Evolutionary conservation across 2,329 filamentous ascomycete species (phyloP).

Genomic region (Penicillium sp.): DNA sequence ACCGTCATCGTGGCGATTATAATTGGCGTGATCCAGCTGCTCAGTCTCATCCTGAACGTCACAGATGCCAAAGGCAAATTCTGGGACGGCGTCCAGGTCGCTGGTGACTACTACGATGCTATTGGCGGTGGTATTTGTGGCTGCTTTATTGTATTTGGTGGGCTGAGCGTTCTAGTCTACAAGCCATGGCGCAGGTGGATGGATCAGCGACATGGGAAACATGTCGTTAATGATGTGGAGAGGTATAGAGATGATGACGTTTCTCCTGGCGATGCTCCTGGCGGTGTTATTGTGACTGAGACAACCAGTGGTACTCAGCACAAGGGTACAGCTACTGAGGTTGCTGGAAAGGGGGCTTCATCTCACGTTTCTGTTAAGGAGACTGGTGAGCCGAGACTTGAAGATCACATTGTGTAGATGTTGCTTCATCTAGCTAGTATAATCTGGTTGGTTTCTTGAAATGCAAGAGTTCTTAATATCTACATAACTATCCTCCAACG

Average conservation of each 20-base stretch:
- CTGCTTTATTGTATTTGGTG: slow-evolving; percentile 74
- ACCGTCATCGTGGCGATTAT: slow-evolving; percentile 81
- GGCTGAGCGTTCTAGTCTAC: slow-evolving; percentile 71
- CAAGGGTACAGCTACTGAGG: background rate
- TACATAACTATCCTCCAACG: background rate
- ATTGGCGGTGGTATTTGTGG: slow-evolving; percentile 85
- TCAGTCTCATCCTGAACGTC: slow-evolving; percentile 75
- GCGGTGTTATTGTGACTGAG: background rate
- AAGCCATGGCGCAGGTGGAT: slow-evolving; percentile 70
- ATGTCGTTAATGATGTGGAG: slow-evolving; percentile 21
- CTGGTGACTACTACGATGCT: slow-evolving; percentile 79
- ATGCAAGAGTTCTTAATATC: background rate
- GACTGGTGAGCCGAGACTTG: slow-evolving; percentile 12
- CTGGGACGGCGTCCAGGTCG: slow-evolving; percentile 79
- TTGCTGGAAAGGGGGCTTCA: slow-evolving; percentile 11
- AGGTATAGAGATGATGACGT: slow-evolving; percentile 20
- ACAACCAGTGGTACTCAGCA: background rate
- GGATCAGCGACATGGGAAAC: slow-evolving; percentile 37
- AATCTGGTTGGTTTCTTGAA: background rate
- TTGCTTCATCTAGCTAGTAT: background rate
- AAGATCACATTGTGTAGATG: slow-evolving; percentile 17
- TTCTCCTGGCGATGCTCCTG: background rate
- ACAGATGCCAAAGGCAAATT: slow-evolving; percentile 72
- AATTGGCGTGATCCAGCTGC: slow-evolving; percentile 80
- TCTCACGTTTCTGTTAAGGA: slow-evolving; percentile 17